Conservation (phyloP, 257 asterid genomes). For the Perilla frutescens region DNA sequence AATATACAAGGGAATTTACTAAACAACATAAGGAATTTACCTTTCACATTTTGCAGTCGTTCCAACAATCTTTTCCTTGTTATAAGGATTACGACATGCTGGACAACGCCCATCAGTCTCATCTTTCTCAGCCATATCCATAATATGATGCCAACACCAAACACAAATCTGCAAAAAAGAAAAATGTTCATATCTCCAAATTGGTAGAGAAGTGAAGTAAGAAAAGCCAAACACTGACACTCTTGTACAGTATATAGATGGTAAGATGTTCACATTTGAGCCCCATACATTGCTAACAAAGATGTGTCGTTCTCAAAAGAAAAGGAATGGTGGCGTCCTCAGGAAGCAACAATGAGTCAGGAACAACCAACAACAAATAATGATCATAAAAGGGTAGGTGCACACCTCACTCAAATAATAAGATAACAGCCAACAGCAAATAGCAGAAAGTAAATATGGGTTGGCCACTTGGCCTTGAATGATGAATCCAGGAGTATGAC, state of each 20-base stretch:
- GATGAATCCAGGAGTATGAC: not conserved
- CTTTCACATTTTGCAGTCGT: slow-evolving; percentile 75
- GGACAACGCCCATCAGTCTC: slow-evolving; percentile 96
- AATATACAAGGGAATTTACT: slow-evolving; percentile 17
- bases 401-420: slow-evolving; percentile 1
- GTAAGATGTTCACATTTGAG: not conserved
- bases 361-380: slow-evolving; percentile 4
- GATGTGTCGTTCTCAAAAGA: not conserved
- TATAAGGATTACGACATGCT: slow-evolving; percentile 94
- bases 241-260: not conserved
- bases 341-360: slow-evolving; percentile 9
- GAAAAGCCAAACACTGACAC: slow-evolving; percentile 14
- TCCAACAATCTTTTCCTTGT: slow-evolving; percentile 96
- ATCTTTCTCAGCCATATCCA: slow-evolving; percentile 99
- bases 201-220: slow-evolving; percentile 23
- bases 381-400: not conserved
- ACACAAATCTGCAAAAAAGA: slow-evolving; percentile 72
- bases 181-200: slow-evolving; percentile 19
- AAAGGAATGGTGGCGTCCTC: not conserved
- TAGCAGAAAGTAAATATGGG: not conserved
- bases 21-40: slow-evolving; percentile 41
- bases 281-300: not conserved
- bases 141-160: slow-evolving; percentile 99
- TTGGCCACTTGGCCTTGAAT: too few relatives aligned
- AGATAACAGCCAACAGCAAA: slow-evolving; percentile 14